phyloP scores from a whole-genome alignment of 306 rosid species.

The Medicago lupulina region DNA sequence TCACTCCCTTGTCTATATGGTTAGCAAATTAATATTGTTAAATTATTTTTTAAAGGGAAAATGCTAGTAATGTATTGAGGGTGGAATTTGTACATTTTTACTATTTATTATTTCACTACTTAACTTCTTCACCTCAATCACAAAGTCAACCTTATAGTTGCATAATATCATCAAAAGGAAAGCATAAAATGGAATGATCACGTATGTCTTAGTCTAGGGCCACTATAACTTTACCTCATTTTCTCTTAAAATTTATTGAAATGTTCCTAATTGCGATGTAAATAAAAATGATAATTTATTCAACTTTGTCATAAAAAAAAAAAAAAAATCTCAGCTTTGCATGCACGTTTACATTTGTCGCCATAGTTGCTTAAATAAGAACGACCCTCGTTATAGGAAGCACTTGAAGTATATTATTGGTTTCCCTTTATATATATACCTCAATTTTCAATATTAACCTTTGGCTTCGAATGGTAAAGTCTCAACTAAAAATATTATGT shows the following conservation, averaged over 20 bases:
- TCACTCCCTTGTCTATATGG: not conserved
- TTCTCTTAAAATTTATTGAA: no score
- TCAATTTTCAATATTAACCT: not conserved
- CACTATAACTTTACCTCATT: not conserved
- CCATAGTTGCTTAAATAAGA: conserved; percentile 18
- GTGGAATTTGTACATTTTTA: not conserved
- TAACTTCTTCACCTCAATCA: not conserved
- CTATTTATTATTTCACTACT: not conserved
- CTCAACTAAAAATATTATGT: conserved; percentile 18
- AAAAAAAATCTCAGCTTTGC: not conserved
- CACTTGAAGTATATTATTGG: not conserved
- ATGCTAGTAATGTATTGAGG: not conserved
- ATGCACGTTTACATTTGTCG: conserved; percentile 6
- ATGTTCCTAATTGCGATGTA: no score
- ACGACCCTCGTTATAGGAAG: not conserved
- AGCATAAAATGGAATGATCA: not conserved
- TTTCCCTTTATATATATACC: conserved; percentile 29
- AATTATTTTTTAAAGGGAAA: not conserved
- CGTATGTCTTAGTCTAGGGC: not conserved
- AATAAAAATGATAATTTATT: no score
- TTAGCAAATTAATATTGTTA: not conserved
- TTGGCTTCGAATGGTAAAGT: not conserved
- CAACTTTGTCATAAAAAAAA: no score
- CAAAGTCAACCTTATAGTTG: not conserved
- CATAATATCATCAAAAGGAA: not conserved